Evolutionary conservation across 768 basidiomycete species (phyloP), one percentile per base, ranked within the genome.

Genomic region (Leccinum sublutescens): DNA sequence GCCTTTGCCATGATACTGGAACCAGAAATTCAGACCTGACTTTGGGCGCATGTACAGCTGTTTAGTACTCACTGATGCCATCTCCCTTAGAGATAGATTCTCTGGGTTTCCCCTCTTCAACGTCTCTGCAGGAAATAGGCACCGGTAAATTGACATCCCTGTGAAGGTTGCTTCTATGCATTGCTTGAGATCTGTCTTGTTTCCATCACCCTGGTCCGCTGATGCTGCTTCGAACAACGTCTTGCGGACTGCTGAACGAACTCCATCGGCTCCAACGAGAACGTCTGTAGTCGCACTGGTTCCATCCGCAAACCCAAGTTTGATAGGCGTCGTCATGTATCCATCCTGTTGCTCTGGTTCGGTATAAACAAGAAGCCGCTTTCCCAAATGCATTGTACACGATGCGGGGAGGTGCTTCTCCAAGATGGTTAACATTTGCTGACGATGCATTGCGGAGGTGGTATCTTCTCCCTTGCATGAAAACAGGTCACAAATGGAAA

Each of bases 201-300:
- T 17, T 4, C 19, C 40, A 11, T 40, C 19, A 1, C 19, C 3
- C 1, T 45, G 4, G 2, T 57, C 59, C 15, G 23, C n/a, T 2
- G 61, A 63, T 3, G 59, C 64, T 43, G 38, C 21, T 43, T 63
- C 71, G 19, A 70, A 65, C 54, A 73, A 61, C 0, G 52, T 56
- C 34, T 60, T 66, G 49, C 72, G 72, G 7, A 71, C 66, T 3
- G 54, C 48, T 5, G 69, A 73, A 25, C 66, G 71, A 34, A 82
- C 70, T 4, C 81, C 81, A 61, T 81, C 80, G 40, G 78, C 78
- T 5, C 79, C 81, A 52, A 82, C 61, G 2, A 81, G 74, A 14
- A 82, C 61, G 54, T 82, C 76, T 5, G 80, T 71, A 31, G 64
- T 69, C 5, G 74, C 55, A 1, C n/a, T 58, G 0, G 61, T 68